phyloP scores from a whole-genome alignment of 306 rosid species.

The Quercus dentata region DNA sequence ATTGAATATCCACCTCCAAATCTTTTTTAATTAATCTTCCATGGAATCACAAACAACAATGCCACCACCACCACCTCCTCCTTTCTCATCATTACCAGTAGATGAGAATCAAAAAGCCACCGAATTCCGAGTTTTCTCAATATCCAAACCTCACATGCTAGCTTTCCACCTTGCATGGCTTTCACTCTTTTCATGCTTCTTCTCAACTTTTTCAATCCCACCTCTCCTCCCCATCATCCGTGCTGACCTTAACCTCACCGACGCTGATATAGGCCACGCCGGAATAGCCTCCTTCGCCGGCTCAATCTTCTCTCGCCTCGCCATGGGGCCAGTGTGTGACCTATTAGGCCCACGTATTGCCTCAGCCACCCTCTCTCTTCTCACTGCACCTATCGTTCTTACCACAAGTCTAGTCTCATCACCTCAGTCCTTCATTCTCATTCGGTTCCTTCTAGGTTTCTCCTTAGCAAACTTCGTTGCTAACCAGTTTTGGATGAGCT shows the following conservation, averaged over 20 bases:
- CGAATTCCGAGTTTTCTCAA: slow-evolving; percentile 34
- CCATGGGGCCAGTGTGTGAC: slow-evolving; percentile 60
- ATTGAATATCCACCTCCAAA: background rate
- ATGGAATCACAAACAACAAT: slow-evolving; percentile 8
- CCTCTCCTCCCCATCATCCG: slow-evolving; percentile 56
- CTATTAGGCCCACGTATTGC: slow-evolving; percentile 51
- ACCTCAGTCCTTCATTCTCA: slow-evolving; percentile 32
- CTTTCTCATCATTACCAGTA: slow-evolving; percentile 18
- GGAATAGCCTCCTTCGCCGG: slow-evolving; percentile 51
- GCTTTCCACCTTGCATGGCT: slow-evolving; percentile 70
- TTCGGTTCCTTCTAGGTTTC: slow-evolving; percentile 50
- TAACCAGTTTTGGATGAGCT: slow-evolving; percentile 63
- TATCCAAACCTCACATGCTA: slow-evolving; percentile 49
- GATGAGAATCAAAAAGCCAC: slow-evolving; percentile 45
- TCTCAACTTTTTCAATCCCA: slow-evolving; percentile 67
- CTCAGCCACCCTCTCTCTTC: slow-evolving; percentile 51
- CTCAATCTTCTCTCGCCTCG: slow-evolving; percentile 60
- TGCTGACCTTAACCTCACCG: slow-evolving; percentile 46
- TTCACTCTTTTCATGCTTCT: slow-evolving; percentile 57
- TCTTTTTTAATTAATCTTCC: background rate
- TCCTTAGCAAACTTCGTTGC: slow-evolving; percentile 61
- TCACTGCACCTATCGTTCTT: slow-evolving; percentile 51
- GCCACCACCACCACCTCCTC: background rate
- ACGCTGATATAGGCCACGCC: slow-evolving; percentile 33
- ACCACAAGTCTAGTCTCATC: slow-evolving; percentile 36